Evolutionary conservation across 805 yeast species (phyloP).

Genomic region (Candida methanosorbosa): DNA sequence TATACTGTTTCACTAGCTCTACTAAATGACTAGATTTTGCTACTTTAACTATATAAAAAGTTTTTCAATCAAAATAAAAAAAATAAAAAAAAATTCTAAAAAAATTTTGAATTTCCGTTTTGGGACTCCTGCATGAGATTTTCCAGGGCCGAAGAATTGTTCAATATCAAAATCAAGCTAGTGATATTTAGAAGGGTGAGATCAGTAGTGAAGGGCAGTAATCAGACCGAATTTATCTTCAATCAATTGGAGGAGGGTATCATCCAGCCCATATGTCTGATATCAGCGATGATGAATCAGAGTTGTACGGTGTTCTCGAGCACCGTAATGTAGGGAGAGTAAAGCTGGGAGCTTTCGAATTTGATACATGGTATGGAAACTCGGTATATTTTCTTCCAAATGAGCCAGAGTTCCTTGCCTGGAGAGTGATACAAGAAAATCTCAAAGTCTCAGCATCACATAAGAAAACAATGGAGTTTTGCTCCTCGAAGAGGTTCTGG

Average conservation of each 20-base stretch:
- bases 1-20: neutral
- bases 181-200: no score
- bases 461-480: conserved; percentile 9
- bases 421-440: conserved; percentile 20
- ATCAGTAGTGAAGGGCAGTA: no score
- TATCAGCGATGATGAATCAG: conserved; percentile 24
- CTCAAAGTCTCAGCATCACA: conserved; percentile 11
- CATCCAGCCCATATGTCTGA: conserved; percentile 2
- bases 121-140: no score
- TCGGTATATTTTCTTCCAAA: conserved; percentile 57
- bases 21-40: no score
- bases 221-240: no score
- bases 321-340: conserved; percentile 58
- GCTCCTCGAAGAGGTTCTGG: conserved; percentile 33
- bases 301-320: conserved; percentile 53
- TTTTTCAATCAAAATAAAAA: no score
- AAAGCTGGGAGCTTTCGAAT: conserved; percentile 55
- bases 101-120: no score
- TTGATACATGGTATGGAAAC: conserved; percentile 85
- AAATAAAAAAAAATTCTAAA: no score
- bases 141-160: no score
- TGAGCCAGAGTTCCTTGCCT: conserved; percentile 38
- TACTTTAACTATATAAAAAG: no score
- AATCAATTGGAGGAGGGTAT: no score
- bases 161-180: no score